Evolutionary conservation across 2,329 filamentous ascomycete species (phyloP).

Genomic region (Alternaria gaisen): DNA sequence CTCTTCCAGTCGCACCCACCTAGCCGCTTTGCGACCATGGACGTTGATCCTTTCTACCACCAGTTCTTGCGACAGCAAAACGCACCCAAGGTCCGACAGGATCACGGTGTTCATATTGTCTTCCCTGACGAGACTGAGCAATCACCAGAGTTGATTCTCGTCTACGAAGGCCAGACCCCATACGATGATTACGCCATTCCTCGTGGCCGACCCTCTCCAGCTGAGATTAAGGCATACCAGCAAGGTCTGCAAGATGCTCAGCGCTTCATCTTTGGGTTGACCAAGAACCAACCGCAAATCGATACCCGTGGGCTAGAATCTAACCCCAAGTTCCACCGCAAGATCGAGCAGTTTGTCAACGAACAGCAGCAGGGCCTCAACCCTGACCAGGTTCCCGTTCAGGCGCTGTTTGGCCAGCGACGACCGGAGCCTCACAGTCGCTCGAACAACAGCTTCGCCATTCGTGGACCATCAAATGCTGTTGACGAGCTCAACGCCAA

Average conservation of each 20-base stretch:
- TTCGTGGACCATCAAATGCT: conserved; percentile 78
- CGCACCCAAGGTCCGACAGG: conserved; percentile 69
- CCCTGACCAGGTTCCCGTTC: conserved; percentile 64
- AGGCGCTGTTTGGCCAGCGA: conserved; percentile 60
- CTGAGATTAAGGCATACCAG: conserved; percentile 66
- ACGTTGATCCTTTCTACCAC: conserved; percentile 82
- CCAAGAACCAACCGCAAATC: conserved; percentile 65
- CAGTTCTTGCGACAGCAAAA: conserved; percentile 73
- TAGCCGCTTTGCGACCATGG: conserved; percentile 70
- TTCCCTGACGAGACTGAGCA: conserved; percentile 70
- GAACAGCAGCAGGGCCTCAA: conserved; percentile 63
- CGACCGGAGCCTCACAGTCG: conserved; percentile 62
- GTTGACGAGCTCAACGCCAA: conserved; percentile 78
- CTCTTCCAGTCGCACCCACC: conserved; percentile 79
- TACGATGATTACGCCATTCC: conserved; percentile 63
- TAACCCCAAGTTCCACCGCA: conserved; percentile 69
- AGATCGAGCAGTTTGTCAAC: conserved; percentile 67
- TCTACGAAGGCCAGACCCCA: conserved; percentile 73
- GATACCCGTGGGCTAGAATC: conserved; percentile 63
- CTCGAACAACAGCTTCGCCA: conserved; percentile 65
- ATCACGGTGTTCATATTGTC: conserved; percentile 77
- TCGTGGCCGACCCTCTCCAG: conserved; percentile 62
- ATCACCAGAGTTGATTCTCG: conserved; percentile 71
- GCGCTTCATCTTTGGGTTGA: conserved; percentile 62
- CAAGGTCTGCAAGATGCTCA: conserved; percentile 67